Base-by-base conservation (phyloP, 345 rosid genomes). In the Zanthoxylum bungeanum region DNA sequence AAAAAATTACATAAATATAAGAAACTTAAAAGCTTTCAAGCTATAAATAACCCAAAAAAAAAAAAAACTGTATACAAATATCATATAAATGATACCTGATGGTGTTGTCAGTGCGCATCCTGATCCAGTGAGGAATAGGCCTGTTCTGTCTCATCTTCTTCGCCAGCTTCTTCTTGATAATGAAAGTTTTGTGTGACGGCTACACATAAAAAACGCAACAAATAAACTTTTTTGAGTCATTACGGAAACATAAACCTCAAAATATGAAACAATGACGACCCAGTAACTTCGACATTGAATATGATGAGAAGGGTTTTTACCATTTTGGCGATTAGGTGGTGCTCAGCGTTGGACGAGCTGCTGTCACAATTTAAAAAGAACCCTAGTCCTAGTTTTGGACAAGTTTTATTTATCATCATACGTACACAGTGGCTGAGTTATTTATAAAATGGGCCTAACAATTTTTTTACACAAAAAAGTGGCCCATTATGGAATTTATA, bases 141-240 rank as follows among this genome's bases (percentile, higher is more conserved):
- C 89, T 77, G 71, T 88, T 88, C 77, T 88, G 93, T 60, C 93
- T 83, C 93, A 86, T 86, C 86, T 88, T 88, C 86, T 88, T 88
- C 19, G 75, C 93, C 34, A 88, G 81, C 77, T 86, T 88, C 83
- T 88, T 88, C 88, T 88, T 88, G 31, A 82, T 79, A 53, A 24
- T 77, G 62, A 77, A 82, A 0, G 81, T 69, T 75, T 82, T 82
- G 77, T 82, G 85, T 34, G 85, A 76, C 73, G 85, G 85, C 85
- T 82, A 27, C 51, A 50, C 21, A 34, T 17, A 30, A 25, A 16
- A 17, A 6, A 39, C 17, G 40, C 62, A 37, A n/a, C n/a, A n/a
- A n/a, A n/a, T n/a, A n/a, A n/a, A n/a, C n/a, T n/a, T n/a, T n/a
- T n/a, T n/a, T n/a, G n/a, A n/a, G n/a, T n/a, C n/a, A n/a, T n/a